phyloP scores from a whole-genome alignment of 2,329 filamentous ascomycete species.

The Penicillium sp. region DNA sequence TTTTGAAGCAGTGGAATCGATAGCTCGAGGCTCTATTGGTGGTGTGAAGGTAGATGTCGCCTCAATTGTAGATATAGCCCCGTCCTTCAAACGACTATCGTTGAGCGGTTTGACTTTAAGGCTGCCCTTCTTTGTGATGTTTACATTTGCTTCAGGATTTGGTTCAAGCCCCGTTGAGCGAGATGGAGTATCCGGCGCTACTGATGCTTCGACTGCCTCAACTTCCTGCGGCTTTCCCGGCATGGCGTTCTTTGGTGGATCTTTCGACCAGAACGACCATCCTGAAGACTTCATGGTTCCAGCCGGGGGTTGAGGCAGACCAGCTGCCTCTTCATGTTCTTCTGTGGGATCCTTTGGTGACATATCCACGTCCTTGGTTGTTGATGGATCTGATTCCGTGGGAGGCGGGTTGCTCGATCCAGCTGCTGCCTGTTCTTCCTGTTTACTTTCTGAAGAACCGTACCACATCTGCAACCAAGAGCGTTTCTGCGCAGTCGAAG shows the following conservation, averaged over 20 bases:
- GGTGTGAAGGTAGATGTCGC: constrained; percentile 15
- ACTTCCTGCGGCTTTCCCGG: constrained; percentile 26
- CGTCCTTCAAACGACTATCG: constrained; percentile 26
- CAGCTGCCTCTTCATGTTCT: constrained; percentile 23
- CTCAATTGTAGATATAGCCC: constrained; percentile 17
- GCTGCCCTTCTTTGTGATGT: constrained; percentile 29
- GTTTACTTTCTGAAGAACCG: constrained; percentile 27
- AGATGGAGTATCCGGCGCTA: constrained; percentile 18
- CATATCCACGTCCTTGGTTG: constrained; percentile 14
- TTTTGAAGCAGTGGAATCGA: constrained; percentile 35
- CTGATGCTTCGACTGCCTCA: constrained; percentile 26
- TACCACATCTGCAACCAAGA: constrained; percentile 50
- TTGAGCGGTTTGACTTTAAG: constrained; percentile 31
- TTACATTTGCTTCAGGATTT: constrained; percentile 24
- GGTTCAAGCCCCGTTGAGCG: constrained; percentile 19
- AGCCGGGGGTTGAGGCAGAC: constrained; percentile 21
- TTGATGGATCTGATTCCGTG: constrained; percentile 9
- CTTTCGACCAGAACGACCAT: constrained; percentile 46
- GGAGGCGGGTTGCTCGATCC: constrained; percentile 9
- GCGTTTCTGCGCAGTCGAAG: constrained; percentile 34
- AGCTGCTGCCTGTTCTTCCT: constrained; percentile 23
- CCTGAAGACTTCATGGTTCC: constrained; percentile 33
- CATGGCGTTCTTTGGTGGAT: constrained; percentile 28
- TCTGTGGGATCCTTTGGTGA: constrained; percentile 18
- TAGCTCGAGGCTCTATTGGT: constrained; percentile 25